Percentiles rank a stretch among this genome's conserved stretches.
These are phyloP conservation scores for Candida dajiaensis DNA, from an alignment of 805 yeast species.

Conservation along the genomic window DNA sequence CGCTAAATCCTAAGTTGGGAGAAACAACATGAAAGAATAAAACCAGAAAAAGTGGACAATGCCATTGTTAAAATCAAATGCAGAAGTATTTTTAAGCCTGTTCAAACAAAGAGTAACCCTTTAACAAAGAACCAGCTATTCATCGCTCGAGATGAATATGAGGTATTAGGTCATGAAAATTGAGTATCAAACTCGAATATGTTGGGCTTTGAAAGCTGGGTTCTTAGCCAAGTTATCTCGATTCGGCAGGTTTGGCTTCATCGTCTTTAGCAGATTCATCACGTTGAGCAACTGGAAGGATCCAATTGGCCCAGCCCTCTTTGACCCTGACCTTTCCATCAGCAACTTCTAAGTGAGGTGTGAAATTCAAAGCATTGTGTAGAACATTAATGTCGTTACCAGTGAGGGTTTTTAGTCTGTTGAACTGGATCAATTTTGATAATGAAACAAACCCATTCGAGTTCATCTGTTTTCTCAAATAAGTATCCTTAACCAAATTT, in stretches of 20 bases:
- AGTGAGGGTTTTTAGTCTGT: conserved; percentile 62
- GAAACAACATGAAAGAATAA: background rate
- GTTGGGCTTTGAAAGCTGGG: background rate
- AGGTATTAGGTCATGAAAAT: background rate
- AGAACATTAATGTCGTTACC: conserved; percentile 43
- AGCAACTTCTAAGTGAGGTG: conserved; percentile 25
- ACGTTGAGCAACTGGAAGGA: conserved; percentile 48
- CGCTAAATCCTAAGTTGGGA: too few species aligned
- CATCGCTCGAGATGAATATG: background rate
- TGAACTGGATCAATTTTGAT: conserved; percentile 56
- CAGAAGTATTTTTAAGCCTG: background rate
- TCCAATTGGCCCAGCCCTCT: conserved; percentile 58
- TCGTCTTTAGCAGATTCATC: conserved; percentile 41
- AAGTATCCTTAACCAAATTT: conserved; percentile 79
- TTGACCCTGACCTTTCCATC: conserved; percentile 51
- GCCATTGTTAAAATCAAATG: background rate
- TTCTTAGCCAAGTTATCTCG: background rate
- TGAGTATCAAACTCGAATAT: background rate
- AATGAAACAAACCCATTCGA: conserved; percentile 68
- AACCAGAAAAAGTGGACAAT: background rate
- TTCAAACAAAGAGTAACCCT: background rate
- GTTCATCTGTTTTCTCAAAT: conserved; percentile 76
- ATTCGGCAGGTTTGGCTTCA: conserved; percentile 4
- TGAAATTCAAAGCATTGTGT: conserved; percentile 10
- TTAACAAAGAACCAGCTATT: background rate